Evolutionary conservation across 1,139 yeast genomes (phyloP).

Genomic region (Sugiyamaella pinicola): DNA sequence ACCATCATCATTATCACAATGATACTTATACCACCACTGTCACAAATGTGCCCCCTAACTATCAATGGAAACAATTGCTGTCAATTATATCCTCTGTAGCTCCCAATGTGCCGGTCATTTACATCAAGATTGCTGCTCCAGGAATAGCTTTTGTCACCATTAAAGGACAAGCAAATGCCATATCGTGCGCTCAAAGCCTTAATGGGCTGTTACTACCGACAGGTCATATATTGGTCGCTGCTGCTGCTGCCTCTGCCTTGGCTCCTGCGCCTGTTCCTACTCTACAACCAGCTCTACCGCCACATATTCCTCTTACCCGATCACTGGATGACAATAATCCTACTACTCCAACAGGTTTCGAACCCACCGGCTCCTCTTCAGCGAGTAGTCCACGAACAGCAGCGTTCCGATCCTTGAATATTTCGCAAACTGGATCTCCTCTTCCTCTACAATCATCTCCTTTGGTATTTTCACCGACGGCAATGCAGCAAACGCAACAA

Average conservation of each 20-base stretch:
- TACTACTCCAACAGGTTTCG: background rate
- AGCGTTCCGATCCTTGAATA: slow-evolving; percentile 3
- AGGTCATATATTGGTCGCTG: slow-evolving; percentile 27
- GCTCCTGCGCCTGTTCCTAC: slow-evolving; percentile 14
- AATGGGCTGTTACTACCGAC: slow-evolving; percentile 27
- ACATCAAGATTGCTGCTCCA: slow-evolving; percentile 28
- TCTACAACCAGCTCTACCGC: slow-evolving; percentile 3
- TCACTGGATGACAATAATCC: slow-evolving; percentile 1
- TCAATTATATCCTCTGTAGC: slow-evolving; percentile 25
- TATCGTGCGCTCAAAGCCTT: slow-evolving; percentile 24
- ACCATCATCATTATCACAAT: slow-evolving; percentile 5
- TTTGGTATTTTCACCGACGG: slow-evolving; percentile 12
- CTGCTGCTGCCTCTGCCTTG: slow-evolving; percentile 20
- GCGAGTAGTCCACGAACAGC: slow-evolving; percentile 7
- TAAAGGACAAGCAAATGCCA: slow-evolving; percentile 29
- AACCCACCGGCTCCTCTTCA: background rate
- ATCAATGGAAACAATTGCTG: slow-evolving; percentile 30
- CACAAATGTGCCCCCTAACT: slow-evolving; percentile 27
- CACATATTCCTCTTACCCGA: background rate
- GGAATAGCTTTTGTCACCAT: slow-evolving; percentile 28
- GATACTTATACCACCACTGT: slow-evolving; percentile 23
- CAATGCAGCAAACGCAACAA: slow-evolving; percentile 2
- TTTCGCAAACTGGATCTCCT: slow-evolving; percentile 16
- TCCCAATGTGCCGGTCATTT: slow-evolving; percentile 26
- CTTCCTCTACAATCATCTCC: slow-evolving; percentile 11